A percentile compares a stretch with the other conserved stretches of the same genome.
phyloP scores from a whole-genome alignment of 768 basidiomycete species.

The Paxillus involutus region DNA sequence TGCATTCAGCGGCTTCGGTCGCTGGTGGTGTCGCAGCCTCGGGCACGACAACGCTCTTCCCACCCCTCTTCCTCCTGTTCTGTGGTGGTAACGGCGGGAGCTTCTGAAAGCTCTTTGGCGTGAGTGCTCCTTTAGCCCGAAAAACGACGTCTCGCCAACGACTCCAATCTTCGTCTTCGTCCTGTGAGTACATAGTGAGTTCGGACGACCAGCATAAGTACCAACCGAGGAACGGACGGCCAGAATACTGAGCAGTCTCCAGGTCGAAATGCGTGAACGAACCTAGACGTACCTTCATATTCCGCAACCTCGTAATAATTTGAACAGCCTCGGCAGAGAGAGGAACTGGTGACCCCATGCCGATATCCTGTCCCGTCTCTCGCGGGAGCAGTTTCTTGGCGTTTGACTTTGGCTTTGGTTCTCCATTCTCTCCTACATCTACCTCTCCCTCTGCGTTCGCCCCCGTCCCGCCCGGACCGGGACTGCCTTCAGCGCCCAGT shows the following conservation, averaged over 20 bases:
- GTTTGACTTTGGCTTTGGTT: slow-evolving; percentile 20
- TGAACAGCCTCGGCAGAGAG: slow-evolving; percentile 74
- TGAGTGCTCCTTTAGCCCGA: slow-evolving; percentile 64
- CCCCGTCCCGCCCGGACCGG: neutral
- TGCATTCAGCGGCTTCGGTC: neutral
- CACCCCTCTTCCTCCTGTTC: slow-evolving; percentile 60
- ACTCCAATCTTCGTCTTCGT: slow-evolving; percentile 87
- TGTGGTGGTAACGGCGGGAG: slow-evolving; percentile 52
- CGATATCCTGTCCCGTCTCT: slow-evolving; percentile 85
- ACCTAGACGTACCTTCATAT: slow-evolving; percentile 64
- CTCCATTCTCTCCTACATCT: neutral
- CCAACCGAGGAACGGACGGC: neutral
- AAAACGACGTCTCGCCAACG: slow-evolving; percentile 87
- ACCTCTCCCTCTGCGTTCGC: neutral
- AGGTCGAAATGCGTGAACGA: neutral
- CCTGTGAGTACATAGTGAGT: slow-evolving; percentile 39
- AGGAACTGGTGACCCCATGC: slow-evolving; percentile 83
- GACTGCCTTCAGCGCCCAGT: slow-evolving; percentile 1
- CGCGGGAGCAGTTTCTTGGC: slow-evolving; percentile 64
- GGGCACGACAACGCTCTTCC: slow-evolving; percentile 26
- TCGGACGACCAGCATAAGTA: neutral
- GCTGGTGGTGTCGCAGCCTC: neutral
- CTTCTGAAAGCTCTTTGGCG: slow-evolving; percentile 28
- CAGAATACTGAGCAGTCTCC: neutral
- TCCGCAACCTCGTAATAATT: slow-evolving; percentile 76